Conservation (phyloP, 2,329 filamentous ascomycete species). For the Pestalotiopsis sp. region DNA sequence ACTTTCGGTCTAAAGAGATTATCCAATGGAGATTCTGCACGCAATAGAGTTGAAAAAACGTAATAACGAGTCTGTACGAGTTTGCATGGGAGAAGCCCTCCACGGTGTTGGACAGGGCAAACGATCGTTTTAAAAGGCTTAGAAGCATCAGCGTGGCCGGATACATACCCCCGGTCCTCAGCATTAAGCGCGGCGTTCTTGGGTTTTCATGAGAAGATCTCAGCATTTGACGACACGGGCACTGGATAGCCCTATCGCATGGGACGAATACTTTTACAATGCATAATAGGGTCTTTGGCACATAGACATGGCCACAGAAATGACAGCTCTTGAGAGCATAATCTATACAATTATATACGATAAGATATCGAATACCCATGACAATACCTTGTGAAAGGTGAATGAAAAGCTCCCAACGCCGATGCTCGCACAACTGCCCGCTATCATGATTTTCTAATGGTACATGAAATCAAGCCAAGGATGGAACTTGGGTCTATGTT, state of each 20-base stretch:
- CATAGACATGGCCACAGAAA: neutral
- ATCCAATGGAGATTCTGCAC: neutral
- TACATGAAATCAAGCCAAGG: neutral
- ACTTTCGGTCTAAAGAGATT: neutral
- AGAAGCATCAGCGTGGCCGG: slow-evolving; percentile 4
- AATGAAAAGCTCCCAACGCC: too few species aligned
- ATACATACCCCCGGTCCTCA: slow-evolving; percentile 5
- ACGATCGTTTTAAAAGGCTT: slow-evolving; percentile 2
- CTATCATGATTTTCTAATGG: neutral
- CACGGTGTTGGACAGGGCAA: neutral
- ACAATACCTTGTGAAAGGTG: neutral
- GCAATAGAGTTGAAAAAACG: neutral
- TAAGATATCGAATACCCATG: neutral
- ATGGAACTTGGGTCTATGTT: neutral
- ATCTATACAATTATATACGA: neutral
- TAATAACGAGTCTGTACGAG: neutral
- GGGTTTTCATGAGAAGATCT: neutral
- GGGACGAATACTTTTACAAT: neutral
- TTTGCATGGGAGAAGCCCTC: neutral
- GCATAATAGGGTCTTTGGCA: neutral
- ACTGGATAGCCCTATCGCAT: neutral
- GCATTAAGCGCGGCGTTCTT: slow-evolving; percentile 12
- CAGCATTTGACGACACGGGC: neutral
- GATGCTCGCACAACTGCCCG: too few species aligned
- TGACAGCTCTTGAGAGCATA: slow-evolving; percentile 6